Evolutionary conservation across 371 early-diverging fungal genomes (phyloP), one percentile per base, ranked within the genome.

Genomic region (Mucor ambiguus): DNA sequence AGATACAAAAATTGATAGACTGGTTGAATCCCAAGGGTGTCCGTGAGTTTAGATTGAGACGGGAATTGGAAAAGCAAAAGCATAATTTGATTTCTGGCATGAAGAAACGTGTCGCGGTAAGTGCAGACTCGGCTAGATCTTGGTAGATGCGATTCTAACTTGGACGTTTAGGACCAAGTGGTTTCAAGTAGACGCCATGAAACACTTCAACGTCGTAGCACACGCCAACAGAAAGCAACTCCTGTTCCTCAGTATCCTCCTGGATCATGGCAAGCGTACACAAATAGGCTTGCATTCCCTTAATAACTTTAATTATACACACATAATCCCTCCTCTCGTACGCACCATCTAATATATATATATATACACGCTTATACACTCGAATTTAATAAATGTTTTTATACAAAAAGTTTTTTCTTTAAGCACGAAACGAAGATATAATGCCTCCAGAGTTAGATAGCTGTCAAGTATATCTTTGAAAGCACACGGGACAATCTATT

Each of bases 1-100:
- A 89, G 87, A 48, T 94, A 20, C 90, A 92, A 14, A 61, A 68
- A 9, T 72, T 95, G 37, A 52, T 89, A 66, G 69, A 72, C 12
- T 95, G 95, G 94, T 77, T 95, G 41, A 93, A 93, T 71, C 76
- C 84, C 14, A 86, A 90, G 30, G 96, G 96, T 46, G 67, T 81
- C 11, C 86, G 94, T 6, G 96, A 95, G 70, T 74, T 76, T 44
- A 78, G 78, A 20, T 70, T 92, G 46, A 72, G 78, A 37, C 68
- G 77, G 0, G 85, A 89, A 69, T 64, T 92, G 12, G 81, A 87
- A 14, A 79, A 73, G 29, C 78, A 81, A 16, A 58, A 70, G 22
- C 78, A 80, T 38, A 65, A 74, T 59, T 62, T 87, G 57, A 67
- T 76, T 2, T 70, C 72, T 16, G 85, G 87, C 18, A 87, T 87